A percentile compares a stretch with the other conserved stretches of the same genome.
Conservation (phyloP, 169 alveolate species). For the Cryptosporidium felis region DNA sequence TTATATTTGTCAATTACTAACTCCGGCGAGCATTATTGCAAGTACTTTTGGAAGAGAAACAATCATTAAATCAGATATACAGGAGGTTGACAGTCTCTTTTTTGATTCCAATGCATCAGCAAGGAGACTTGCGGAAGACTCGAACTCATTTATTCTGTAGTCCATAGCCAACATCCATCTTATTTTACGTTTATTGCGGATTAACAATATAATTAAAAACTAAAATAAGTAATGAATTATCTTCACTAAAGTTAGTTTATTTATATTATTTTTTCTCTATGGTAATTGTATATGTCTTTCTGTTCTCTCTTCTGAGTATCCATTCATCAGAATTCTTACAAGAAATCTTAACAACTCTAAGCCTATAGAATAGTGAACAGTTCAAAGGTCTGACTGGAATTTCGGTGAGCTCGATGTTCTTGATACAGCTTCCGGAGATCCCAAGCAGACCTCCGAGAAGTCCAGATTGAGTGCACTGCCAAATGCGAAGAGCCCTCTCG, state of each 20-base stretch:
- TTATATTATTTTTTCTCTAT: conserved; percentile 14
- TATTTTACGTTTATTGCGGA: too few relatives aligned
- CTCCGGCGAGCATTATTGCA: conserved; percentile 97
- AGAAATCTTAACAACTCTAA: conserved; percentile 77
- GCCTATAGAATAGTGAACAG: conserved; percentile 22
- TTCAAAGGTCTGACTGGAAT: conserved; percentile 7
- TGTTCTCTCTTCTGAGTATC: conserved; percentile 80
- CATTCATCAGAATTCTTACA: conserved; percentile 79
- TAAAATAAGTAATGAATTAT: not conserved
- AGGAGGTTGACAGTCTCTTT: conserved; percentile 93
- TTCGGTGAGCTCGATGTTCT: conserved; percentile 25
- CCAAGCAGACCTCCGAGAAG: conserved; percentile 70
- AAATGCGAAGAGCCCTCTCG: conserved; percentile 68
- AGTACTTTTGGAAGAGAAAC: conserved; percentile 90
- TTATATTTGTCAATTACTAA: conserved; percentile 92
- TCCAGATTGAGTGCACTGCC: conserved; percentile 74
- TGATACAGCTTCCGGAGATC: conserved; percentile 65
- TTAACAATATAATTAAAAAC: not conserved
- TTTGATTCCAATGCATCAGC: conserved; percentile 97
- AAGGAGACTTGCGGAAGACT: conserved; percentile 91
- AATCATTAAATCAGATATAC: conserved; percentile 89
- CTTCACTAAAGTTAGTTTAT: not conserved
- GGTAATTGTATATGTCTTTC: conserved; percentile 79
- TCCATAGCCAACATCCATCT: too few relatives aligned
- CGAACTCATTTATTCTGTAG: conserved; percentile 86